Evolutionary conservation across 1,139 yeast species (phyloP), one percentile per base, ranked within the genome.

Genomic region (Ogataea hybrid): DNA sequence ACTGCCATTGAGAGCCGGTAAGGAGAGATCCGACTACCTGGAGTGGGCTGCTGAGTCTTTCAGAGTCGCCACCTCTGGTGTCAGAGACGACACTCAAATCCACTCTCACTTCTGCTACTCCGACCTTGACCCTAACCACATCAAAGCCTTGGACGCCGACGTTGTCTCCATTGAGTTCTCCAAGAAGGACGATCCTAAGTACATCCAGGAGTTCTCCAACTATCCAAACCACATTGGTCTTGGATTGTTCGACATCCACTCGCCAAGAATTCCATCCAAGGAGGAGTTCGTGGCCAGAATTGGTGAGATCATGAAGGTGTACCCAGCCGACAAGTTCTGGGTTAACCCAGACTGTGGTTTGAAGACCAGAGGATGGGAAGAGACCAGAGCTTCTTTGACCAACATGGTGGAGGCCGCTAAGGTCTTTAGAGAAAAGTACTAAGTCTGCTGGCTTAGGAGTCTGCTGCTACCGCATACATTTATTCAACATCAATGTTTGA

Each of bases 91-190:
- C 57, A 92, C 98, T 62, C 98, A 92, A 78, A 89, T 92, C 71
- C 98, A 92, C 84, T 92, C 98, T 51, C 98, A 92, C 76, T 92
- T 92, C 96, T 92, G 98, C 78, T 92, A 92, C 88, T 92, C 98
- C 51, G 98, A 92, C 73, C 84, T 92, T 73, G 97, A 92, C 79
- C 97, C 97, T 69, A 87, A 86, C 81, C 97, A 92, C 74, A 92
- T 92, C 78, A 90, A 92, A 82, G 97, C 97, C 59, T 81, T 92
- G 69, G 98, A 92, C 71, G 98, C 98, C 61, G 98, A 92, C 74
- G 98, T 92, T 62, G 97, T 92, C 56, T 90, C 97, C 50, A 92
- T 94, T 63, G 98, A 92, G 77, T 92, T 88, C 84, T 90, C 97
- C 68, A 92, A 92, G 90, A 92, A 94, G 84, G 97, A 90, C 68